Conservation (phyloP, 2,329 filamentous ascomycete genomes). For the Diaporthe nobilis region DNA sequence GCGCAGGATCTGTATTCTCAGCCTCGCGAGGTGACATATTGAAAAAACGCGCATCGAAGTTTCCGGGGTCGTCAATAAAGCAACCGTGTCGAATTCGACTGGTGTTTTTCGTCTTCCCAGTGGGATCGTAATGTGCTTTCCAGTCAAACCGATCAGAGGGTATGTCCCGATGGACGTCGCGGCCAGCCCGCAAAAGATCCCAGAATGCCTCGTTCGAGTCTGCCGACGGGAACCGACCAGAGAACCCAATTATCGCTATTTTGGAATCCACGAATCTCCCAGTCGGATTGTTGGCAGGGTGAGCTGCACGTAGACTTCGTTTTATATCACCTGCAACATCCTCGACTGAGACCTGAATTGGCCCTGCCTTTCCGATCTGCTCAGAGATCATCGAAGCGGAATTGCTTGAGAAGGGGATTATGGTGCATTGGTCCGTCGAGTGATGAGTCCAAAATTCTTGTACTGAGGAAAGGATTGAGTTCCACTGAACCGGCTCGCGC, state of each 20-base stretch:
- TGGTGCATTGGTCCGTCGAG: neutral
- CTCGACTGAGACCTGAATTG: neutral
- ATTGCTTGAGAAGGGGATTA: constrained; percentile 7
- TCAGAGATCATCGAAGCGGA: neutral
- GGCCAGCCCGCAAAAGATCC: constrained; percentile 41
- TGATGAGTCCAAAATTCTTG: constrained; percentile 8
- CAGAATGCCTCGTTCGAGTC: constrained; percentile 25
- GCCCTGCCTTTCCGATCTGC: neutral
- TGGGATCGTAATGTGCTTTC: constrained; percentile 45
- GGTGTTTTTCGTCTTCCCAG: constrained; percentile 56
- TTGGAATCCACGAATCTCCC: constrained; percentile 8
- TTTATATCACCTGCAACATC: constrained; percentile 13
- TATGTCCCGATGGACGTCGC: constrained; percentile 45
- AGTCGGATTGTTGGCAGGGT: neutral
- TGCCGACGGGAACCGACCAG: constrained; percentile 20
- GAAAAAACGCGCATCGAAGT: constrained; percentile 41
- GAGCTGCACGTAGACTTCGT: neutral
- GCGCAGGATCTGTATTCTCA: constrained; percentile 37
- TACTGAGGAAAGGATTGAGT: constrained; percentile 3
- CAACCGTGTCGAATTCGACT: constrained; percentile 71
- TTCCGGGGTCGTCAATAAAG: constrained; percentile 24
- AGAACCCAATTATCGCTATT: constrained; percentile 18
- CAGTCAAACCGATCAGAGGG: constrained; percentile 26
- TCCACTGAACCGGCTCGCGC: constrained; percentile 6
- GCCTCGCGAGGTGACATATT: constrained; percentile 39